A percentile compares a stretch with the other conserved stretches of the same genome.
These are phyloP conservation scores for Phytophthora vignae DNA, from an alignment of 352 stramenopile species.

Conservation along the genomic window DNA sequence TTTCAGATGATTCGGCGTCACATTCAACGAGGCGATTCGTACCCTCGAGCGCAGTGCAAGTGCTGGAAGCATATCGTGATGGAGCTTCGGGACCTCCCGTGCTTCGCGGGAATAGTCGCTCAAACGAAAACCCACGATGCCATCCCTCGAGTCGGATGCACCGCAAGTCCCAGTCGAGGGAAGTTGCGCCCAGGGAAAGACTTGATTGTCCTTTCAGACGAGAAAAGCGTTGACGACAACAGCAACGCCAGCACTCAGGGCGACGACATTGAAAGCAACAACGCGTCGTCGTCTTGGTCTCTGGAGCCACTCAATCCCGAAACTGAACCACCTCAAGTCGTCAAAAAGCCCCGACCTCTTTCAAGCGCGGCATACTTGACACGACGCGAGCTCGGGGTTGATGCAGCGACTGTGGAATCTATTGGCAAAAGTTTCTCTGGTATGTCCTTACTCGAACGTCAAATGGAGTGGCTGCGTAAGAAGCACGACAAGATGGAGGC, in stretches of 20 bases:
- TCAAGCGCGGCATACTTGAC: conserved; percentile 34
- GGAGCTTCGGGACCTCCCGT: conserved; percentile 75
- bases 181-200: conserved; percentile 83
- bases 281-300: conserved; percentile 33
- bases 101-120: conserved; percentile 34
- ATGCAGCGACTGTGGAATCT: conserved; percentile 7
- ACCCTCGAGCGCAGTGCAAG: conserved; percentile 66
- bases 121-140: conserved; percentile 18
- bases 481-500: conserved; percentile 81
- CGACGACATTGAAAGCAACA: conserved; percentile 34
- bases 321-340: conserved; percentile 7
- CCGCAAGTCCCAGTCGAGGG: conserved; percentile 70
- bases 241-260: conserved; percentile 28
- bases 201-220: conserved; percentile 73
- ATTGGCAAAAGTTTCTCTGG: conserved; percentile 59
- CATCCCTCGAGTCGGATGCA: conserved; percentile 1
- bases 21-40: conserved; percentile 77
- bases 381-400: conserved; percentile 17
- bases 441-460: conserved; percentile 83
- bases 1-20: conserved; percentile 71
- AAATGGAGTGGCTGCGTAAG: conserved; percentile 81
- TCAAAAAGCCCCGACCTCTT: conserved; percentile 27
- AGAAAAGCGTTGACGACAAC: conserved; percentile 27
- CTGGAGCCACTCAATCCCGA: conserved; percentile 36
- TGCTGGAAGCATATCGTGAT: conserved; percentile 87